phyloP scores from a whole-genome alignment of 2,329 filamentous ascomycete species.

The Botrytis sinoallii region DNA sequence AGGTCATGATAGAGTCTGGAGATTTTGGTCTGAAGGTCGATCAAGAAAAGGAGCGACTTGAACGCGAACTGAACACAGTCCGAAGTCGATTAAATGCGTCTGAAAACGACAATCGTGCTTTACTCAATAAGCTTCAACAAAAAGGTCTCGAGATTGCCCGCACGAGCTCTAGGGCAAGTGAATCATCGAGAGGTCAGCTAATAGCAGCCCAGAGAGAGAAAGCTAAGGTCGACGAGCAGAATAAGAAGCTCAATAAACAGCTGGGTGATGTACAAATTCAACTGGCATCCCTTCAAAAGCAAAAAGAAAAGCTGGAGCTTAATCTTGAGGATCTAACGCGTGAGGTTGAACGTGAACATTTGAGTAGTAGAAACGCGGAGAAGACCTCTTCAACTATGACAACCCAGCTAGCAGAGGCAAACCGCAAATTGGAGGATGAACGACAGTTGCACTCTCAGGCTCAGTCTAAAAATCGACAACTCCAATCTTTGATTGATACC shows the following conservation, averaged over 20 bases:
- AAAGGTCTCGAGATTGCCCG: slow-evolving; percentile 95
- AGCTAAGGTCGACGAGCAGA: slow-evolving; percentile 76
- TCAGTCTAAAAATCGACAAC: slow-evolving; percentile 76
- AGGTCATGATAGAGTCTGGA: slow-evolving; percentile 83
- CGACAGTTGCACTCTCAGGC: slow-evolving; percentile 80
- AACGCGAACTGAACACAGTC: slow-evolving; percentile 85
- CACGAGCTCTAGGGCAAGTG: slow-evolving; percentile 79
- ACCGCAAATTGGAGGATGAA: slow-evolving; percentile 87
- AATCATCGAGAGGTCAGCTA: slow-evolving; percentile 76
- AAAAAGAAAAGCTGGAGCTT: slow-evolving; percentile 86
- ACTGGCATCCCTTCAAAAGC: slow-evolving; percentile 84
- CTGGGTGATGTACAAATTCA: slow-evolving; percentile 81
- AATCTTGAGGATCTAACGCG: slow-evolving; percentile 90
- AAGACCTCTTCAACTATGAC: slow-evolving; percentile 78
- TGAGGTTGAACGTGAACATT: slow-evolving; percentile 84
- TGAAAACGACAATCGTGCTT: slow-evolving; percentile 89
- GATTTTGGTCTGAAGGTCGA: slow-evolving; percentile 88
- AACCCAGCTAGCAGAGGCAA: slow-evolving; percentile 82
- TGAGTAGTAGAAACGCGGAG: slow-evolving; percentile 84
- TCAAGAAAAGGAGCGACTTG: slow-evolving; percentile 88
- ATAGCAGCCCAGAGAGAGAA: slow-evolving; percentile 79
- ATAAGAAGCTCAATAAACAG: slow-evolving; percentile 75
- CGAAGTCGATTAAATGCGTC: slow-evolving; percentile 87
- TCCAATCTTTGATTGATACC: slow-evolving; percentile 75
- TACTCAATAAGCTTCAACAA: slow-evolving; percentile 97